phyloP scores from a whole-genome alignment of 1,284 basidiomycete species.

The Puccinia coronata region DNA sequence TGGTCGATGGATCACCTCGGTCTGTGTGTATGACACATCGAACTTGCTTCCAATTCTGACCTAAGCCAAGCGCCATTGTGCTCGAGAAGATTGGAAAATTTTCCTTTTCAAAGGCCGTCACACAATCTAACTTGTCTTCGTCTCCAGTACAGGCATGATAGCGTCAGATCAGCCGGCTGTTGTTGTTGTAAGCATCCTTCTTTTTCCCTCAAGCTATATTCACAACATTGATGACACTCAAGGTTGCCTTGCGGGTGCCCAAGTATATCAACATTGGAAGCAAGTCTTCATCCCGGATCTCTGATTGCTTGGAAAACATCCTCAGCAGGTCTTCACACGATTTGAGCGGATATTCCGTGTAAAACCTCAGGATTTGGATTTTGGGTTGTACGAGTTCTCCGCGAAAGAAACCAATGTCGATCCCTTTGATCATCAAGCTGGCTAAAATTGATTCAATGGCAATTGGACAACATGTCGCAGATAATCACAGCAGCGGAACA shows the following conservation, averaged over 20 bases:
- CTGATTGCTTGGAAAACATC: not conserved
- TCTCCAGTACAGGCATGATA: not conserved
- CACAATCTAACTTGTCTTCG: not conserved
- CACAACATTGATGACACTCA: not conserved
- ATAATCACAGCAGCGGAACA: not conserved
- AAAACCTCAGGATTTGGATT: not conserved
- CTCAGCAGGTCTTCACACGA: not conserved
- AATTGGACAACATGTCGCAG: not conserved
- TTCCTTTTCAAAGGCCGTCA: not conserved
- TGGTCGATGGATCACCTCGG: not conserved
- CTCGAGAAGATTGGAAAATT: not conserved
- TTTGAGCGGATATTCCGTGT: not conserved
- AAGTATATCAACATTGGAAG: not conserved
- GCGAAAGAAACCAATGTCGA: not conserved
- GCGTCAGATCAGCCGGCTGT: not conserved
- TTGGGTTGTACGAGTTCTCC: not conserved
- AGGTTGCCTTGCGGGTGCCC: not conserved
- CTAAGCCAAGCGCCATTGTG: conserved; percentile 15
- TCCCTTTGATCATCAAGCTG: not conserved
- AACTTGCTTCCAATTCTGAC: not conserved
- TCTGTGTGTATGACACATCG: conserved; percentile 6
- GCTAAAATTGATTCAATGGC: not conserved
- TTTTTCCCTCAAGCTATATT: not conserved
- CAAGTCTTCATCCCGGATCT: not conserved
- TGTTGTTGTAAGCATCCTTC: not conserved